Base-by-base conservation (phyloP, 1,139 yeast genomes). In the Debaryomyces psychrophilus region DNA sequence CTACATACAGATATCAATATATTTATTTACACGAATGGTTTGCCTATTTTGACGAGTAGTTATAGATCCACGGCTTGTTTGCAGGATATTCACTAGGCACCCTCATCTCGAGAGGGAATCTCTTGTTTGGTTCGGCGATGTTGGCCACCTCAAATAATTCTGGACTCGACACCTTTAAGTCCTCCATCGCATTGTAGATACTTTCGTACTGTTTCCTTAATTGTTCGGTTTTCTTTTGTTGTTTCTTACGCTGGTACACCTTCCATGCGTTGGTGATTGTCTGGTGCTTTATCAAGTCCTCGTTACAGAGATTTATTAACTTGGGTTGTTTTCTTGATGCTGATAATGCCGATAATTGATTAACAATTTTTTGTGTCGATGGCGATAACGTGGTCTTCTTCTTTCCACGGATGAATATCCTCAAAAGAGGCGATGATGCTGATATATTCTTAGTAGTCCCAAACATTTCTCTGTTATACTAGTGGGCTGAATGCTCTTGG, bases 61-160 rank as follows among this genome's bases (percentile, higher is more conserved):
- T 82, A 60, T 82, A 80, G 48, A 84, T 82, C 97, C 98, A 92
- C 25, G 89, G 77, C 51, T 80, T 77, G 59, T 81, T 83, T 34
- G 98, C 87, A n/a, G 99, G 99, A 52, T 75, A 89, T 47, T 90
- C 95, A 1, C 96, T 87, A 28, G 99, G 98, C 4, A 88, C 82
- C 61, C 95, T 81, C 70, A 90, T 66, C 59, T 92, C 97, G 59
- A 85, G 64, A 7, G 95, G 93, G 62, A 84, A 87, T 57, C 83
- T 72, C 53, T 77, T 79, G 49, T 75, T 74, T 35, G 62, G 61
- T 51, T 81, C 79, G 45, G 70, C 65, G 27, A 62, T 61, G 59
- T 75, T 77, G 31, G 86, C 84, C 34, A 76, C 76, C 50, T 76
- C 77, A 52, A 65, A 81, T 50, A 87, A 70, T 49, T 67, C 70